Base-by-base conservation (phyloP, 1,284 basidiomycete genomes). In the Neolentinus lepideus region DNA sequence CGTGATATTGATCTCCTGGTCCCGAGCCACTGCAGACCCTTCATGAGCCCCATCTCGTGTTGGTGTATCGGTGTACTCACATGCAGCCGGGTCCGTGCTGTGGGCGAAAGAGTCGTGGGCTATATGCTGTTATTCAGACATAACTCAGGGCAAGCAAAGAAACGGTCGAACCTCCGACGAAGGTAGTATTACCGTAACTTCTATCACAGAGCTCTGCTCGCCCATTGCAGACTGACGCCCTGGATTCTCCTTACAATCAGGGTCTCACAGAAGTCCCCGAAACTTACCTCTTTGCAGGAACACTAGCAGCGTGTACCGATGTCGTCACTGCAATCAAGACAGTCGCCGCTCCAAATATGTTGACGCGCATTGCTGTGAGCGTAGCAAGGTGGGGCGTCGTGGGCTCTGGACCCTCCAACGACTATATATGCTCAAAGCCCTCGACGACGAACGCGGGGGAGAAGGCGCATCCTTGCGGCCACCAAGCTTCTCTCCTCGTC, bases 31-130 rank as follows among this genome's bases (percentile, higher is more conserved):
- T 82, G 51, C 6, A 56, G 14, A 21, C 11, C 16, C n/a, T n/a
- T 35, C 21, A 12, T 27, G 10, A 9, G 27, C 50, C 19, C 26
- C 51, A 2, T 19, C 16, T 25, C 36, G 22, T 12, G 29, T 12
- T 12, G 6, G 12, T 31, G 29, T 31, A 31, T 24, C 38, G 2
- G 21, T 9, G 19, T 0, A 72, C 77, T 46, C 58, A 80, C 80
- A 68, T 9, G 68, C 70, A n/a, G 82, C 59, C 16, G 77, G 74
- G 60, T 83, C 74, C 0, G 61, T 58, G 62, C 75, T 78, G 61
- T 82, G 81, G 1, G 81, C 82, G 62, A 82, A 89, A 8, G 81
- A 84, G 68, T 91, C 79, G 67, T 91, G 88, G 3, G 87, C 78
- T 69, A 54, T 29, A 53, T 22, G 38, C 24, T n/a, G 16, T 11